Evolutionary conservation across 2,329 filamentous ascomycete genomes (phyloP).

Genomic region (Verticillium dahliae): DNA sequence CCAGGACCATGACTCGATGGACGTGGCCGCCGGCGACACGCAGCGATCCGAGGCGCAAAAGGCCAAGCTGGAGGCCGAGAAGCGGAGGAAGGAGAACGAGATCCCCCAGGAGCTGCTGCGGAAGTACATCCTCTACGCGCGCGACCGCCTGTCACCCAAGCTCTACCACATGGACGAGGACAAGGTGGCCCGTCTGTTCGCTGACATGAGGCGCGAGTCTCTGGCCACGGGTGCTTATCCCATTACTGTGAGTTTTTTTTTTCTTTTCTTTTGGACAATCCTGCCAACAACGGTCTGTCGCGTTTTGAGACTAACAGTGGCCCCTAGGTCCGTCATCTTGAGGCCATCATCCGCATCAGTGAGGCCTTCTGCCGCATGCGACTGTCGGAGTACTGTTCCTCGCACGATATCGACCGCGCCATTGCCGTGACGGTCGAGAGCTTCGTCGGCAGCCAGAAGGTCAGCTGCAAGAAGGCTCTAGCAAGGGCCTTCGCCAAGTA

Average conservation of each 20-base stretch:
- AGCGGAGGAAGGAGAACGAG: conserved; percentile 49
- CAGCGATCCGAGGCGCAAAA: conserved; percentile 18
- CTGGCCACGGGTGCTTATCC: conserved; percentile 93
- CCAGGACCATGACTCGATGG: conserved; percentile 57
- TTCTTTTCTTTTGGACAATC: conserved; percentile 12
- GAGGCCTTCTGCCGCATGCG: conserved; percentile 98
- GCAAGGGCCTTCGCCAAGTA: conserved; percentile 96
- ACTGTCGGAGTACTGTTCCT: conserved; percentile 87
- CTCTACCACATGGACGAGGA: conserved; percentile 97
- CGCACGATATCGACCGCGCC: conserved; percentile 89
- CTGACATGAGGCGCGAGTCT: conserved; percentile 91
- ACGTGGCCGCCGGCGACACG: conserved; percentile 51
- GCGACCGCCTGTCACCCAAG: conserved; percentile 84
- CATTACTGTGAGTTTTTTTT: conserved; percentile 69
- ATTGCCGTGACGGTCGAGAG: conserved; percentile 96
- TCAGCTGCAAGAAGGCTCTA: conserved; percentile 95
- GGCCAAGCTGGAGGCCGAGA: conserved; percentile 4
- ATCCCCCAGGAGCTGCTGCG: conserved; percentile 86
- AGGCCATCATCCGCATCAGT: conserved; percentile 93
- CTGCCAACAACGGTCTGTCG: not conserved
- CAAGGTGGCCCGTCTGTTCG: conserved; percentile 88
- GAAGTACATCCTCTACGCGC: conserved; percentile 95
- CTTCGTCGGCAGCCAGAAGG: conserved; percentile 93
- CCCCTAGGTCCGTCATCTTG: conserved; percentile 81
- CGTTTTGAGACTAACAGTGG: conserved; percentile 2